These are phyloP conservation scores for Diaporthe ampelina DNA, from an alignment of 2,329 filamentous ascomycete species.

Conservation along the genomic window DNA sequence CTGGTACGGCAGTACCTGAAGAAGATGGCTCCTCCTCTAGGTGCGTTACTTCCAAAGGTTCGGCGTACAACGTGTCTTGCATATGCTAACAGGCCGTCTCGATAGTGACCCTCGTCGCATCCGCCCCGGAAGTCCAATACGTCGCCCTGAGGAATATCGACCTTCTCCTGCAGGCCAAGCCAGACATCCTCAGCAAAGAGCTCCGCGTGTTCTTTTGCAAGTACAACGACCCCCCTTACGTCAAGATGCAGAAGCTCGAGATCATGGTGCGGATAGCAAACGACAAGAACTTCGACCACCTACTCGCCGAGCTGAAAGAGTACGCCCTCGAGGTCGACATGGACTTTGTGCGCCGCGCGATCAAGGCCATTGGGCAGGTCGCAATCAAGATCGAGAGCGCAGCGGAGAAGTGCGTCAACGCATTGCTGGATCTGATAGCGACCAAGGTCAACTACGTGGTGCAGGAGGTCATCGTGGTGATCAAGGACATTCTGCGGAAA, in stretches of 20 bases:
- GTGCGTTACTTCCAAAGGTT: constrained; percentile 62
- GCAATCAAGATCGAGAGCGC: constrained; percentile 98
- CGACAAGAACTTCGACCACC: constrained; percentile 94
- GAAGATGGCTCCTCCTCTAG: constrained; percentile 97
- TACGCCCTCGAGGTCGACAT: constrained; percentile 99
- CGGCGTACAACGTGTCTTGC: constrained; percentile 7
- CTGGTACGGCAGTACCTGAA: constrained; percentile 88
- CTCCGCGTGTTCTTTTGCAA: constrained; percentile 99
- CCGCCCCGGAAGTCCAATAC: constrained; percentile 96
- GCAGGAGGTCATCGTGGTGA: constrained; percentile 98
- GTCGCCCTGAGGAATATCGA: constrained; percentile 97
- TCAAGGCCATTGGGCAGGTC: constrained; percentile 97
- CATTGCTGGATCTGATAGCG: constrained; percentile 91
- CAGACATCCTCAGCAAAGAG: constrained; percentile 97
- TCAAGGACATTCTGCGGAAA: constrained; percentile 98
- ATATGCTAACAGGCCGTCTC: constrained; percentile 28
- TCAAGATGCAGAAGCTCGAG: constrained; percentile 97
- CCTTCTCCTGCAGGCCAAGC: constrained; percentile 92
- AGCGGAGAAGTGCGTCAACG: constrained; percentile 95
- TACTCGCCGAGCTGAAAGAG: constrained; percentile 94
- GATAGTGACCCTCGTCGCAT: constrained; percentile 92
- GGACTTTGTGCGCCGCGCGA: constrained; percentile 95
- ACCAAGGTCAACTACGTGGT: constrained; percentile 99
- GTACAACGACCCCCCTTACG: constrained; percentile 97
- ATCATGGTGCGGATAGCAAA: constrained; percentile 99